These are phyloP conservation scores for Peziza echinospora DNA, from an alignment of 495 filamentous ascomycete species.

Conservation along the genomic window DNA sequence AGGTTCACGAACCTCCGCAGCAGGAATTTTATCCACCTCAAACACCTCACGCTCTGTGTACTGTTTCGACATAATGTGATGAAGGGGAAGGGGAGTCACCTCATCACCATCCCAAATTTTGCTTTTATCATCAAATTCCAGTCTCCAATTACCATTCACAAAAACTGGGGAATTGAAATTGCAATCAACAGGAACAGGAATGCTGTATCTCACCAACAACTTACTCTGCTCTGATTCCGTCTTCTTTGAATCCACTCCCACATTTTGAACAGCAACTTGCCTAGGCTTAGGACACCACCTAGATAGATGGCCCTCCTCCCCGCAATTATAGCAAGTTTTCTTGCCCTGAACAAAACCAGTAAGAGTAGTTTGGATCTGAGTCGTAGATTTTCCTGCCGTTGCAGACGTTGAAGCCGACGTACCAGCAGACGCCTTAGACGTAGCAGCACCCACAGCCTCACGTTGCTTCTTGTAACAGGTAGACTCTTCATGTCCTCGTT, in stretches of 20 bases:
- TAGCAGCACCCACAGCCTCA: no score
- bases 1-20: neutral
- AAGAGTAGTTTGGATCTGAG: neutral
- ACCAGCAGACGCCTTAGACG: no score
- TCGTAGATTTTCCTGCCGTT: no score
- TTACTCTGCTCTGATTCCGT: no score
- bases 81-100: neutral
- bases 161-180: no score
- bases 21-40: neutral
- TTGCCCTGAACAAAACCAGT: neutral
- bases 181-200: no score
- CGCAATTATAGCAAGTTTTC: neutral
- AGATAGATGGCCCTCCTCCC: neutral
- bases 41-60: neutral
- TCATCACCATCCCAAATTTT: neutral
- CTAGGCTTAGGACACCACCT: neutral
- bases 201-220: no score
- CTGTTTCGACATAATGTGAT: neutral
- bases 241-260: neutral
- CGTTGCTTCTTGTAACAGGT: no score
- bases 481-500: no score
- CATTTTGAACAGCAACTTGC: neutral
- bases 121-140: neutral
- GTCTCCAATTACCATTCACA: no score
- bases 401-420: no score